Conservation (phyloP, 2,329 filamentous ascomycete genomes). For the Neofusicoccum parvum region DNA sequence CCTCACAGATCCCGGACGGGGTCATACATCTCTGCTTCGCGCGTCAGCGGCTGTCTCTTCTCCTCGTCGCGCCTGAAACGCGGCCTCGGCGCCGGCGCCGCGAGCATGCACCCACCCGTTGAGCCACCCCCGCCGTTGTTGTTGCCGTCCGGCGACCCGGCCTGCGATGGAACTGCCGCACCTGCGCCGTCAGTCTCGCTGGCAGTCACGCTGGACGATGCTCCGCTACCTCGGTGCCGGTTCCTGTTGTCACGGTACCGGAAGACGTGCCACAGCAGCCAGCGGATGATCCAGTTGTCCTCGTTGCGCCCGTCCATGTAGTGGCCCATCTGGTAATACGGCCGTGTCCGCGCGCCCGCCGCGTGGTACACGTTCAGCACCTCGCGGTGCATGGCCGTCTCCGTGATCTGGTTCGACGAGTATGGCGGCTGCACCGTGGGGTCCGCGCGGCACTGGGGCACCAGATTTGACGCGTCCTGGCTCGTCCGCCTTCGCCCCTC, state of each 20-base stretch:
- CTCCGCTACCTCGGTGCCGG: constrained; percentile 22
- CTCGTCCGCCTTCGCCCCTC: constrained; percentile 46
- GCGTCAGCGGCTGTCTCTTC: background rate
- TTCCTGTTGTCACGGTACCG: constrained; percentile 48
- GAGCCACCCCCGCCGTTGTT: constrained; percentile 16
- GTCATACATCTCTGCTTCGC: constrained; percentile 18
- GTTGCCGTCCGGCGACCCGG: constrained; percentile 18
- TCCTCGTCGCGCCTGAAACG: background rate
- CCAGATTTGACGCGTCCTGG: constrained; percentile 40
- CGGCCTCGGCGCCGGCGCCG: background rate
- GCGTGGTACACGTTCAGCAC: constrained; percentile 45
- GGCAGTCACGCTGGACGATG: constrained; percentile 21
- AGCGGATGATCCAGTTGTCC: constrained; percentile 55
- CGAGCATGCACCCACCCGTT: constrained; percentile 5
- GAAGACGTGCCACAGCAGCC: constrained; percentile 56
- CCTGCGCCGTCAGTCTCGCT: constrained; percentile 21
- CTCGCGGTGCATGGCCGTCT: constrained; percentile 50
- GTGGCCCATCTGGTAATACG: constrained; percentile 46
- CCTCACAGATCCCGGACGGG: constrained; percentile 18
- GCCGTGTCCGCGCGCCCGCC: constrained; percentile 42
- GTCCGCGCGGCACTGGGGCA: constrained; percentile 38
- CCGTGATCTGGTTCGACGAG: constrained; percentile 51
- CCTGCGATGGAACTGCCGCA: constrained; percentile 18
- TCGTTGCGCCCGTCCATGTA: constrained; percentile 45
- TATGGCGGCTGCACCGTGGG: constrained; percentile 42